These are phyloP conservation scores for Narthecium ossifragum DNA, from an alignment of 106 monocot species.

Conservation along the genomic window DNA sequence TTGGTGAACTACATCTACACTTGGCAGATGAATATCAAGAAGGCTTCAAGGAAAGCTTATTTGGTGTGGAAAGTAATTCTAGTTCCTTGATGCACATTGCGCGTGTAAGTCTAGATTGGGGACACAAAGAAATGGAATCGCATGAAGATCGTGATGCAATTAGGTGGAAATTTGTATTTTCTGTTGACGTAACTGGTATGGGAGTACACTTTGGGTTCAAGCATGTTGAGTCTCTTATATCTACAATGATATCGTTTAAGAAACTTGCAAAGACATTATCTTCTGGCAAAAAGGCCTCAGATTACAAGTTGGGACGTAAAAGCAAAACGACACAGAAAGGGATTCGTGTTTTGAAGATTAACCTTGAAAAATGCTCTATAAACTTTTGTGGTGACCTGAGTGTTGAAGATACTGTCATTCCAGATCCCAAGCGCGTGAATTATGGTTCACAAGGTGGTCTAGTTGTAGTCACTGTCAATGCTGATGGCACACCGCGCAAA, in stretches of 20 bases:
- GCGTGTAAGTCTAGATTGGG: constrained; percentile 62
- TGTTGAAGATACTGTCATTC: constrained; percentile 59
- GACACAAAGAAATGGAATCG: constrained; percentile 50
- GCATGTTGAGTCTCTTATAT: constrained; percentile 61
- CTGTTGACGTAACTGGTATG: constrained; percentile 67
- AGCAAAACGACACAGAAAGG: constrained; percentile 42
- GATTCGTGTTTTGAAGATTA: constrained; percentile 47
- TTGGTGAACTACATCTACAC: constrained; percentile 72
- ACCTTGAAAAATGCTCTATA: constrained; percentile 61
- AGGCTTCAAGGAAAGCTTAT: constrained; percentile 48
- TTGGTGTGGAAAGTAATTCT: constrained; percentile 58
- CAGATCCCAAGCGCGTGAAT: constrained; percentile 91
- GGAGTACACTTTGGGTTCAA: constrained; percentile 49
- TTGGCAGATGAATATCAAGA: constrained; percentile 56
- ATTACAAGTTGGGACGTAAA: constrained; percentile 31
- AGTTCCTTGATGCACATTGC: constrained; percentile 67
- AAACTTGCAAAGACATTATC: constrained; percentile 40
- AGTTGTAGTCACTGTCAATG: constrained; percentile 45
- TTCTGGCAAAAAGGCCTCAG: constrained; percentile 32
- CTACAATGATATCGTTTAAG: constrained; percentile 46
- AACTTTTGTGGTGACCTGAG: constrained; percentile 66
- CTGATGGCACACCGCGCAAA: constrained; percentile 68
- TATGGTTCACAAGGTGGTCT: constrained; percentile 92
- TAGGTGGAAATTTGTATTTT: constrained; percentile 32
- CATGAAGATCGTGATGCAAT: constrained; percentile 31